Evolutionary conservation across 1,284 basidiomycete genomes (phyloP), one percentile per base, ranked within the genome.

Genomic region (Calocybe gambosa): DNA sequence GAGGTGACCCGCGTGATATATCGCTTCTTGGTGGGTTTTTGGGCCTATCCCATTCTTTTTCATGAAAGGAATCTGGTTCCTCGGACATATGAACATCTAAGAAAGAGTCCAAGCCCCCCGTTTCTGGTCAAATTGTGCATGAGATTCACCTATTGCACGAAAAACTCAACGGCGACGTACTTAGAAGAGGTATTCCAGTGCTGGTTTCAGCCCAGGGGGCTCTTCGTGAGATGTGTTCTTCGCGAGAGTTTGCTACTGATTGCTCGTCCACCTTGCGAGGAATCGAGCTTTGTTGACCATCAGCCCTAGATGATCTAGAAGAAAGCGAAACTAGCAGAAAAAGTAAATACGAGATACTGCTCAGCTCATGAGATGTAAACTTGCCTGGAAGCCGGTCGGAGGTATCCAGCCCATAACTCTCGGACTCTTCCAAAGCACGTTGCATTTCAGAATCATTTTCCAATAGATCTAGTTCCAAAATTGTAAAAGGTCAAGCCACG

Each of bases 361-460:
- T n/a, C n/a, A 18, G 21, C 2, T 13, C 12, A 33, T 6, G 16
- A n/a, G 19, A 20, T 21, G 13, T 9, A 39, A 26, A 33, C 55
- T 21, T 39, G 58, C 58, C 43, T 35, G 54, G 52, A 41, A 31
- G 48, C 36, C 49, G 52, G 56, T 57, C 49, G 20, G 57, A 55
- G 25, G 45, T 60, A 18, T 67, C 66, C 18, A 62, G 64, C 25
- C 73, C 75, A 52, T 66, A 75, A 53, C 72, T 80, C 41, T 80
- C 74, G 44, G 76, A 57, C 12, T 68, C 75, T 31, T 75, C 69
- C 58, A 88, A 75, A n/a, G 70, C 78, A 40, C 76, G 70, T 45
- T 79, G 80, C 85, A 88, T 87, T 55, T 82, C 81, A 1, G 82
- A 83, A 55, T 87, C 80, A 44, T 78, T 73, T 15, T 84, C 82